Evolutionary conservation across 192 early-diverging fungal species (phyloP).

Genomic region (Umbelopsis isabellina): DNA sequence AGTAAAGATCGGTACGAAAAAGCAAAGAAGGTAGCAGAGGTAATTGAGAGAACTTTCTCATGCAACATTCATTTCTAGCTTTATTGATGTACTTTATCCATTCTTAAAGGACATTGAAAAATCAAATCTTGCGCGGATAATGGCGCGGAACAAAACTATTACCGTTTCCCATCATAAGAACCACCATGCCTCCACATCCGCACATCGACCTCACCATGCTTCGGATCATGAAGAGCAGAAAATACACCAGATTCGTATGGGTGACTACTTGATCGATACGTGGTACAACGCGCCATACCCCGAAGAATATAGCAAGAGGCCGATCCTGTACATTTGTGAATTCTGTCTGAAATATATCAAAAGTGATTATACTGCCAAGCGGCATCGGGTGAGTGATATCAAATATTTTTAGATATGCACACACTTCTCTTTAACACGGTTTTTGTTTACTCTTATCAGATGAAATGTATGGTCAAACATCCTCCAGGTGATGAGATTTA

Average conservation of each 20-base stretch:
- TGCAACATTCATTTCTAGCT: no score
- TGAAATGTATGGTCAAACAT: conserved; percentile 76
- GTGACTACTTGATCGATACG: conserved; percentile 82
- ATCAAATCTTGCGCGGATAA: neutral
- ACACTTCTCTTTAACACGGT: neutral
- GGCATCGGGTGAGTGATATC: conserved; percentile 66
- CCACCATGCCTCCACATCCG: neutral
- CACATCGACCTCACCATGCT: conserved; percentile 6
- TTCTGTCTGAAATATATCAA: conserved; percentile 99
- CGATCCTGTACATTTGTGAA: conserved; percentile 90
- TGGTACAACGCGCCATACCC: conserved; percentile 98
- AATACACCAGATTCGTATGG: conserved; percentile 81
- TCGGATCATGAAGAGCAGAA: conserved; percentile 19
- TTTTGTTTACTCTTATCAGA: conserved; percentile 24
- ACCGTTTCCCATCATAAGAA: neutral
- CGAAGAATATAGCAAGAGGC: conserved; percentile 89
- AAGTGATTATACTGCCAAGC: conserved; percentile 74
- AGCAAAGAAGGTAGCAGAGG: conserved; percentile 46
- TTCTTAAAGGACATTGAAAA: neutral
- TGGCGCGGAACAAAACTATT: neutral
- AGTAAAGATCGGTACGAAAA: conserved; percentile 58
- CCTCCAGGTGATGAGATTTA: conserved; percentile 99
- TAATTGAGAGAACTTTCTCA: neutral
- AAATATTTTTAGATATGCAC: conserved; percentile 8
- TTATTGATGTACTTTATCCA: neutral